Percentiles rank a stretch among this genome's conserved stretches.
These are phyloP conservation scores for Flaveria floridana DNA, from an alignment of 140 eudicot genomes.

Conservation along the genomic window DNA sequence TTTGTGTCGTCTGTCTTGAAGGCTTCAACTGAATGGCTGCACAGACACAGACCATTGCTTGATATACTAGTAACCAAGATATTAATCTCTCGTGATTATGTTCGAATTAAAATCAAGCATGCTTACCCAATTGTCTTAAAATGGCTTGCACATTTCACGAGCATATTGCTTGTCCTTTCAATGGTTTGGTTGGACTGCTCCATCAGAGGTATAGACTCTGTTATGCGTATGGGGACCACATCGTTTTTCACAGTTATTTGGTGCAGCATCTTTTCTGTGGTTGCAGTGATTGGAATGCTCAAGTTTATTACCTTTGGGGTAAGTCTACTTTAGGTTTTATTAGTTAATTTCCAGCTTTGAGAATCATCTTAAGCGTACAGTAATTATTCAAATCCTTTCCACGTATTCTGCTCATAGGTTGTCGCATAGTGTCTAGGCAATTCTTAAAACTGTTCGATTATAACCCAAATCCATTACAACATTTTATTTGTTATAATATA, in stretches of 20 bases:
- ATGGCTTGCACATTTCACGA: constrained; percentile 64
- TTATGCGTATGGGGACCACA: constrained; percentile 88
- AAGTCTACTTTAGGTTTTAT: constrained; percentile 35
- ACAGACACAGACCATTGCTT: constrained; percentile 59
- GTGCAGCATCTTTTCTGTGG: constrained; percentile 70
- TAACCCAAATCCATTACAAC: not conserved
- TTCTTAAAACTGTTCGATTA: not conserved
- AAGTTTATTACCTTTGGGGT: constrained; percentile 71
- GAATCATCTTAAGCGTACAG: not conserved
- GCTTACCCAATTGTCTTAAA: constrained; percentile 69
- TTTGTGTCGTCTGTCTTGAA: constrained; percentile 37
- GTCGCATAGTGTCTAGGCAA: constrained; percentile 19
- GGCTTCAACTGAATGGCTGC: constrained; percentile 63
- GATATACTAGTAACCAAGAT: constrained; percentile 33
- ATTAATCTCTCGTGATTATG: constrained; percentile 49
- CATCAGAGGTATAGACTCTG: constrained; percentile 81
- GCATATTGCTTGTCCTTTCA: constrained; percentile 60
- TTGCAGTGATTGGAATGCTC: constrained; percentile 72
- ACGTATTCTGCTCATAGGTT: not conserved
- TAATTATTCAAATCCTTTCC: not conserved
- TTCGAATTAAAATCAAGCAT: constrained; percentile 49
- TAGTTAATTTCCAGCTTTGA: not conserved
- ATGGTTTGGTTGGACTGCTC: constrained; percentile 90
- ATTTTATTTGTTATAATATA: constrained; percentile 12
- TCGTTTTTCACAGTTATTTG: constrained; percentile 72